Conservation (phyloP, 306 rosid species). For the Vachellia pachyceras region DNA sequence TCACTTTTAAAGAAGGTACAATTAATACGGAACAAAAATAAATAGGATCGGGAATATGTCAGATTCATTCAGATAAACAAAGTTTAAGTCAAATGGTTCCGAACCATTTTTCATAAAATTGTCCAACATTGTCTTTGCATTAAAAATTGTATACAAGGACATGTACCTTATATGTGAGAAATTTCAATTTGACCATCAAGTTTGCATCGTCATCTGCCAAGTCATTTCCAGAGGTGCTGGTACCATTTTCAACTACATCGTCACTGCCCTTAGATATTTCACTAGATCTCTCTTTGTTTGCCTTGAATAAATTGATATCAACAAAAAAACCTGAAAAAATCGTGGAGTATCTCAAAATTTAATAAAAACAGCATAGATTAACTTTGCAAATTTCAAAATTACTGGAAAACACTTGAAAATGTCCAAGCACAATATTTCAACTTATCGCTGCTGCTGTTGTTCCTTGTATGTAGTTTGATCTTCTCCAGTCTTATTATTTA, state of each 20-base stretch:
- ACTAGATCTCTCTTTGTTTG: conserved; percentile 65
- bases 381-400: conserved; percentile 27
- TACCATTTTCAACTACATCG: conserved; percentile 49
- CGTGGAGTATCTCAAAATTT: conserved; percentile 35
- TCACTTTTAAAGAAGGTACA: neutral
- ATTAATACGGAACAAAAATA: neutral
- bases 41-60: neutral
- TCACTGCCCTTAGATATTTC: conserved; percentile 54
- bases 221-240: conserved; percentile 57
- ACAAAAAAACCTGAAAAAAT: conserved; percentile 77
- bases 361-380: conserved; percentile 28
- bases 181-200: conserved; percentile 95
- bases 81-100: neutral
- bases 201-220: conserved; percentile 92
- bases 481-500: neutral
- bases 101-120: neutral
- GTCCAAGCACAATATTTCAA: neutral
- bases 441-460: neutral
- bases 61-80: neutral
- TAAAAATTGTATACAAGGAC: conserved; percentile 18
- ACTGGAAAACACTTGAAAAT: neutral
- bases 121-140: neutral
- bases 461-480: neutral
- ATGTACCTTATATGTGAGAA: conserved; percentile 88
- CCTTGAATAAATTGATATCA: conserved; percentile 89